Conservation (phyloP, 805 yeast species). For the Wickerhamiella galacta region DNA sequence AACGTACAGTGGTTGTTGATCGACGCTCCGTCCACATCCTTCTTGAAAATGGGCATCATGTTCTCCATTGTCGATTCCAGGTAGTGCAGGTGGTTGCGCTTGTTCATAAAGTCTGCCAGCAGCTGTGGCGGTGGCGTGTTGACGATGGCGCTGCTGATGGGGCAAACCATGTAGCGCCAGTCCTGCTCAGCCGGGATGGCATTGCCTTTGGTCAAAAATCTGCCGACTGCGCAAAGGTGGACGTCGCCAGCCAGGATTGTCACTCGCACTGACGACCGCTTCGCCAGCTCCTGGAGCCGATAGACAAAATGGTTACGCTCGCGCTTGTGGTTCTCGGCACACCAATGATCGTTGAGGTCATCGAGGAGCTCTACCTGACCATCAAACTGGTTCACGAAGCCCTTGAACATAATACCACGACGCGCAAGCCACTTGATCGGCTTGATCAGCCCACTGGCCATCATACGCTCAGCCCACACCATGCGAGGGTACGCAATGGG, state of each 20-base stretch:
- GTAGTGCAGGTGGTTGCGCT: conserved; percentile 51
- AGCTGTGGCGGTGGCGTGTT: conserved; percentile 87
- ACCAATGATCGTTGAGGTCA: conserved; percentile 94
- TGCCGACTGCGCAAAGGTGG: conserved; percentile 71
- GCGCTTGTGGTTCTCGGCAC: conserved; percentile 66
- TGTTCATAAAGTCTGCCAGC: conserved; percentile 59
- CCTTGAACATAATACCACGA: conserved; percentile 35
- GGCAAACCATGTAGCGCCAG: conserved; percentile 61
- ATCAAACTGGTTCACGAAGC: conserved; percentile 79
- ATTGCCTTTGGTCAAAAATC: conserved; percentile 41
- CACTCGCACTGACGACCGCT: conserved; percentile 46
- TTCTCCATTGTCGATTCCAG: conserved; percentile 59
- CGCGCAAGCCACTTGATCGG: conserved; percentile 43
- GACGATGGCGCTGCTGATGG: conserved; percentile 77
- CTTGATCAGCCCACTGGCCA: conserved; percentile 35
- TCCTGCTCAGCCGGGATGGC: conserved; percentile 42
- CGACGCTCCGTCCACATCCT: conserved; percentile 37
- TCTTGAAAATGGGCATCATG: conserved; percentile 51
- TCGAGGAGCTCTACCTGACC: conserved; percentile 84
- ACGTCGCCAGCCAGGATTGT: conserved; percentile 90
- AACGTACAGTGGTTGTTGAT: conserved; percentile 32
- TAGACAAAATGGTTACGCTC: conserved; percentile 64
- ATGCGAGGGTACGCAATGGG: conserved; percentile 90
- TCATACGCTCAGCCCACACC: conserved; percentile 72
- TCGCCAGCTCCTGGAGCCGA: conserved; percentile 48